phyloP scores from a whole-genome alignment of 805 yeast genomes.

The Jamesozyma piceae region DNA sequence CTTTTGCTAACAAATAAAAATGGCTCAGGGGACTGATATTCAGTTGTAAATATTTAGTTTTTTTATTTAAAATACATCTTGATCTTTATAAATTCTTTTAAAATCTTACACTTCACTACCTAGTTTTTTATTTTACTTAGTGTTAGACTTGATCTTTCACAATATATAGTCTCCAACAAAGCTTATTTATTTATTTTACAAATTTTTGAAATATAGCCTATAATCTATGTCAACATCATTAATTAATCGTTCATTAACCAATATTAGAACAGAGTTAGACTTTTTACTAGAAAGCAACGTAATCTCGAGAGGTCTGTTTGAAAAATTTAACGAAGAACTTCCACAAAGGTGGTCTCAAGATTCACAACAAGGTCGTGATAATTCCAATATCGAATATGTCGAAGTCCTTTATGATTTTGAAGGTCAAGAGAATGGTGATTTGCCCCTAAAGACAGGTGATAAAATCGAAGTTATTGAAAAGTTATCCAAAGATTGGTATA shows the following conservation, averaged over 20 bases:
- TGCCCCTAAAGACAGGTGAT: conserved; percentile 56
- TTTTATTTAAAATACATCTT: too few relatives aligned
- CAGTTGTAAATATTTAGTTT: too few relatives aligned
- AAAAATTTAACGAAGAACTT: conserved; percentile 40
- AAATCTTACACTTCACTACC: too few relatives aligned
- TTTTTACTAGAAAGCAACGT: conserved; percentile 69
- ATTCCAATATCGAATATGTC: conserved; percentile 28
- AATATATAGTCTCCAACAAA: too few relatives aligned
- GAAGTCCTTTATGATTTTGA: conserved; percentile 69
- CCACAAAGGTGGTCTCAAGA: conserved; percentile 39
- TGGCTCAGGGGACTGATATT: too few relatives aligned
- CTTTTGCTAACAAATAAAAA: too few relatives aligned
- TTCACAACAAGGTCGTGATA: neutral
- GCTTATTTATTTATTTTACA: too few relatives aligned
- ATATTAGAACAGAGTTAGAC: conserved; percentile 70
- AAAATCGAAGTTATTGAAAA: conserved; percentile 61
- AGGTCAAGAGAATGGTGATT: conserved; percentile 69
- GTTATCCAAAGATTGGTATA: conserved; percentile 84
- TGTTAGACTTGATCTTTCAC: too few relatives aligned
- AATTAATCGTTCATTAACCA: conserved; percentile 70
- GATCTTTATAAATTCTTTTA: too few relatives aligned
- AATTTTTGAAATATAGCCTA: too few relatives aligned
- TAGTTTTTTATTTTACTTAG: too few relatives aligned
- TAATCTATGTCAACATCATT: conserved; percentile 40
- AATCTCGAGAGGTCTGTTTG: conserved; percentile 46